Base-by-base conservation (phyloP, 768 basidiomycete species). In the Leucocoprinus sp. region DNA sequence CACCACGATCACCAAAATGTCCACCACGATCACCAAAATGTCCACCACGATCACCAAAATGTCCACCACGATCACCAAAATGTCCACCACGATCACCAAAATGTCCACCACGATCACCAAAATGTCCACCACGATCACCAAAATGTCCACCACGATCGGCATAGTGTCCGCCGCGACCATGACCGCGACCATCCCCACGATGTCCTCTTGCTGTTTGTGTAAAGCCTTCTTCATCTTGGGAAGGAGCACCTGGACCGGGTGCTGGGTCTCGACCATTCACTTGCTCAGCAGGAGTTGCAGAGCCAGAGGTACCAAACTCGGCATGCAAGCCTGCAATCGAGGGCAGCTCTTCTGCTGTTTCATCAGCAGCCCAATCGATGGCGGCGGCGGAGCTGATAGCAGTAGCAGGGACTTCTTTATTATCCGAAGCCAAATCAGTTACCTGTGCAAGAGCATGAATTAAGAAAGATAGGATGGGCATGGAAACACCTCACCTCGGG, bases 341-440 rank as follows among this genome's bases (percentile, higher is more conserved):
- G n/a, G 89, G 88, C 12, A 91, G 74, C 4, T 75, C 85, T 51
- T 83, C 82, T n/a, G 70, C 76, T 47, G 83, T 80, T 22, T 87
- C 84, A 45, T 88, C 85, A 33, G 78, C 80, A 12, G 88, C 84
- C 88, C 89, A 91, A 60, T 91, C 82, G 45, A 91, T 70, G 21
- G 76, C 64, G n/a, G 55, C 62, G 38, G 54, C n/a, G n/a, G n/a
- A n/a, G n/a, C n/a, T n/a, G n/a, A n/a, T n/a, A n/a, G n/a, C n/a
- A n/a, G n/a, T n/a, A n/a, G n/a, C n/a, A n/a, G n/a, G n/a, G n/a
- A n/a, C n/a, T n/a, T n/a, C n/a, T n/a, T n/a, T n/a, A n/a, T n/a
- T n/a, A n/a, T n/a, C n/a, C n/a, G n/a, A n/a, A n/a, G n/a, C n/a
- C n/a, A n/a, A n/a, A n/a, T n/a, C n/a, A n/a, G n/a, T 57, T 55